Base-by-base conservation (phyloP, 768 basidiomycete genomes). In the Leccinum uliginosum region DNA sequence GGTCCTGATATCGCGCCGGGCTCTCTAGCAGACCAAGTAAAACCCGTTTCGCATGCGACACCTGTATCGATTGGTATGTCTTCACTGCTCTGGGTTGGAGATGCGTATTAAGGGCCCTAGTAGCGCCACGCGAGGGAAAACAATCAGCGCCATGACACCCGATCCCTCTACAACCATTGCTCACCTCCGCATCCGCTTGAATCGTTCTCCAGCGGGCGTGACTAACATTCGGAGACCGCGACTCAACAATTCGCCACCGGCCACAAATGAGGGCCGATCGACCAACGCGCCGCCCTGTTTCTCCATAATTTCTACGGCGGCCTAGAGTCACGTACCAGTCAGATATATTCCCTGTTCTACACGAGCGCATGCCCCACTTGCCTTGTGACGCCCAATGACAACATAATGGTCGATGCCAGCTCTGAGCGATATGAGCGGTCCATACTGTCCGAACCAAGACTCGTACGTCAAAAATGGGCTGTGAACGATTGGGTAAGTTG, bases 231-330 rank as follows among this genome's bases (percentile, higher is more conserved):
- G 65, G 77, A 83, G 80, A 0, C 82, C 83, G 6, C 83, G 78
- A 1, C 75, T 75, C 1, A 83, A 68, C 0, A 80, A 75, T 55
- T 83, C 80, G 1, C 83, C 82, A 38, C 59, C 21, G 0, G 83
- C 75, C 34, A 83, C 78, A 29, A 69, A 75, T 1, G 82, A 81
- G 50, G 24, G 46, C 4, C 46, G 26, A 8, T 47, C 46, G 26
- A 27, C 46, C 17, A 47, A 47, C 0, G 67, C 59, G 1, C 77
- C 76, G 0, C 82, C 82, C 60, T 83, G 80, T 57, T 79, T 79
- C 64, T 85, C 83, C 81, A 85, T 80, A 51, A 84, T 78, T 3
- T 84, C 81, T 1, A 82, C 73, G 0, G 82, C 80, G 1, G 81
- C 81, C 62, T 82, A 72, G 43, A 74, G 59, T 14, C 30, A 34